Evolutionary conservation across 2,329 filamentous ascomycete genomes (phyloP), one percentile per base, ranked within the genome.

Genomic region (Xylaria sp.): DNA sequence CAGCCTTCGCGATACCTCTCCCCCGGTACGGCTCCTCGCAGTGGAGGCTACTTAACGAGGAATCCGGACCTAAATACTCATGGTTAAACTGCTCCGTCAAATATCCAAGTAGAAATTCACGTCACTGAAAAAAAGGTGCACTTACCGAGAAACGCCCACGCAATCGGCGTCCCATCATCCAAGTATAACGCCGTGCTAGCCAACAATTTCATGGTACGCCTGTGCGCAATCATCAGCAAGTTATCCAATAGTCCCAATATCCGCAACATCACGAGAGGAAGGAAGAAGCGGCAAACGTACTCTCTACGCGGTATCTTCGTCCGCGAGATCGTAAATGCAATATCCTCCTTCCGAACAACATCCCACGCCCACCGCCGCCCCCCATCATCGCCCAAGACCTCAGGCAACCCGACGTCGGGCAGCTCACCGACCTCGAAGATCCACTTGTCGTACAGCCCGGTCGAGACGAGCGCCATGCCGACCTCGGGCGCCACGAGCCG

Each of bases 81-180:
- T 17, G 4, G 31, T 61, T 15, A 65, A 31, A 61, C 22, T 20
- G n/a, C n/a, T 15, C 33, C 49, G 20, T 36, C 33, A 7, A n/a
- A 3, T 7, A 15, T 63, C 42, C 31, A 75, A 73, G 71, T 75
- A 72, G 57, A 74, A 72, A 69, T 25, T 25, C 15, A 17, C 38
- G 13, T n/a, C 11, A n/a, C 1, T 15, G 20, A 29, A 20, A 22
- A 25, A 5, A 20, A 31, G 5, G 13, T 49, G 69, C 33, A 76
- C 77, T 50, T 71, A 81, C 83, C 82, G 4, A 87, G 74, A 57
- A 92, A 91, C 0, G 84, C 86, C 90, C 90, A 93, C 0, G 89
- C 87, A 5, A 92, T 78, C 0, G 85, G 82, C 1, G 79, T 83
- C 0, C 81, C 82, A 20, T 85, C 81, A 1, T 77, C 73, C 0